Base-by-base conservation (phyloP, 495 filamentous ascomycete genomes). In the Barbatosphaeria neglecta region DNA sequence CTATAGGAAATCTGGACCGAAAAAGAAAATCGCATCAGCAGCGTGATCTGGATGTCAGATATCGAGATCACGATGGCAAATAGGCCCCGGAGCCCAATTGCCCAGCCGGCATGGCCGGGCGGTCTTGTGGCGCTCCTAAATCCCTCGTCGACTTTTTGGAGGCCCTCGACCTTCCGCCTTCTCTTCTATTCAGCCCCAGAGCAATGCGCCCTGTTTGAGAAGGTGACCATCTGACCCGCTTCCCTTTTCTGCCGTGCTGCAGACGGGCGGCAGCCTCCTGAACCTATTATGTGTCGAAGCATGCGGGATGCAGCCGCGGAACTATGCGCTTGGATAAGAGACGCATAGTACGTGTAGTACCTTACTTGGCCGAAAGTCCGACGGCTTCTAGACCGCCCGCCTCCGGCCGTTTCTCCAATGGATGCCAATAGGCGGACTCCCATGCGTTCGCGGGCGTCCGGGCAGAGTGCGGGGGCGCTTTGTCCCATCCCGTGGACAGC, bases 141-240 rank as follows among this genome's bases (percentile, higher is more conserved):
- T n/a, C n/a, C n/a, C n/a, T n/a, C n/a, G n/a, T n/a, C n/a, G n/a
- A n/a, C n/a, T n/a, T n/a, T n/a, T n/a, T n/a, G n/a, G n/a, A n/a
- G n/a, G n/a, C n/a, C 31, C 3, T 15, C 31, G 31, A 15, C 31
- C 31, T 35, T 4, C 10, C 31, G 31, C 13, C 31, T n/a, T 35
- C 31, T 25, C n/a, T n/a, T n/a, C n/a, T n/a, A n/a, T n/a, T n/a
- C n/a, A n/a, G n/a, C n/a, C n/a, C n/a, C n/a, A n/a, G n/a, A 9
- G 24, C 24, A 25, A 25, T 4, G 24, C 4, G 24, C 2, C 31
- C 31, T 11, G 5, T 50, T 50, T 24, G 22, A 54, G 55, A 35
- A 55, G 47, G 18, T 49, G 51, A 35, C 43, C 52, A 50, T 28
- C 31, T 55, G 52, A 55, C 52, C 47, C 48, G 18, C 41, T 52